Base-by-base conservation (phyloP, 2,329 filamentous ascomycete species). In the Sphaerulina vaccinii region DNA sequence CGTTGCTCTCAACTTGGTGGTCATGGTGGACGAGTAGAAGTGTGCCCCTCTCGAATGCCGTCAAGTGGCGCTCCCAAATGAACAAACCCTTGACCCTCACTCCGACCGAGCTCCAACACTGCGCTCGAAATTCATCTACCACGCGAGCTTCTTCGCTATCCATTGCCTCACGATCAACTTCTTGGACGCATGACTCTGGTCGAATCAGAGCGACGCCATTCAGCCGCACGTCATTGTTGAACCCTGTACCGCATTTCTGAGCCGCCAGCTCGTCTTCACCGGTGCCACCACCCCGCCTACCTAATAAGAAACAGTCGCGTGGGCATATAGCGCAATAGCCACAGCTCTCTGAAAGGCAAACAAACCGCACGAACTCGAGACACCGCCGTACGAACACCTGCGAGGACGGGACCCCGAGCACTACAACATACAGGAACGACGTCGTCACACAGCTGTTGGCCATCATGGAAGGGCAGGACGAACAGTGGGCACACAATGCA, bases 401-500 rank as follows among this genome's bases (percentile, higher is more conserved):
- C n/a, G 11, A 5, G 27, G n/a, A 10, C 5, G 10, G 10, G 5
- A 10, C 6, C 18, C 16, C 18, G 37, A 19, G 18, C 5, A 32
- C 46, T 23, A 18, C 41, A 29, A 9, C 18, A 38, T 27, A 22
- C 24, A 23, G 40, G 15, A 36, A 48, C 15, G 21, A 48, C 11
- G 29, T 16, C 27, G 27, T 10, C 27, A 32, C 21, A 23, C 38
- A 13, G 29, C 19, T 15, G 15, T 40, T 35, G 47, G 47, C 58
- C 55, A 65, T 5, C 49, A 70, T 70, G 67, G 67, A 68, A 44
- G 62, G 60, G 50, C 55, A 71, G 61, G 71, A 73, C 59, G 63
- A 68, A 39, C 66, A 71, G 61, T 77, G 76, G 65, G 68, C 96
- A 69, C 90, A 96, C 76, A 92, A 90, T 82, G 87, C 89, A 64